A percentile compares a stretch with the other conserved stretches of the same genome.
Evolutionary conservation across 208 protist species (phyloP).

Genomic region (Cochliopodium minus): DNA sequence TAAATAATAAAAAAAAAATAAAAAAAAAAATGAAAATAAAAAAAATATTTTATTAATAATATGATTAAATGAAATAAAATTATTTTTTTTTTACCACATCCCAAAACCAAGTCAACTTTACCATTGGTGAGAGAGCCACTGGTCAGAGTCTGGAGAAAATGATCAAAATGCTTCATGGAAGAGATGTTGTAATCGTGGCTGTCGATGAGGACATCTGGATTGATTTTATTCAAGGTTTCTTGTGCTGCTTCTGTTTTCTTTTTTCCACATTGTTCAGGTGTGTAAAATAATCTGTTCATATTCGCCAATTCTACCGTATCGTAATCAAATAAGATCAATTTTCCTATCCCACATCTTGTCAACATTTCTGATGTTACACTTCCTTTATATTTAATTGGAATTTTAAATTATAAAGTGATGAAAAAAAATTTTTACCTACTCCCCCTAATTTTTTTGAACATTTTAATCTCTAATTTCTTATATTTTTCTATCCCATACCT

Average conservation of each 20-base stretch:
- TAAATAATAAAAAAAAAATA: neutral
- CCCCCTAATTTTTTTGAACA: too few species aligned
- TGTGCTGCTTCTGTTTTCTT: constrained; percentile 70
- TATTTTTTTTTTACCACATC: too few species aligned
- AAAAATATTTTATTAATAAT: neutral
- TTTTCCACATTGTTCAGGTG: constrained; percentile 75
- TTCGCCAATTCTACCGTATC: constrained; percentile 91
- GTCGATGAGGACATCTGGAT: constrained; percentile 81
- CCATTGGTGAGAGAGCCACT: neutral
- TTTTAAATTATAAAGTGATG: too few species aligned
- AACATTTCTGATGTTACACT: constrained; percentile 91
- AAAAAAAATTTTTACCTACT: constrained; percentile 13
- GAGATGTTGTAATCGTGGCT: constrained; percentile 74
- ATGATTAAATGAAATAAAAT: too few species aligned
- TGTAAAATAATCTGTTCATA: constrained; percentile 90
- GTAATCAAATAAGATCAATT: constrained; percentile 91
- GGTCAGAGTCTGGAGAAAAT: constrained; percentile 33
- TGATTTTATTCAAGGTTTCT: constrained; percentile 64
- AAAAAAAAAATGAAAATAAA: neutral
- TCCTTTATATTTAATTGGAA: too few species aligned
- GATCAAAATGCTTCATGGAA: constrained; percentile 58
- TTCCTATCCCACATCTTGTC: constrained; percentile 83
- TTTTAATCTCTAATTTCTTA: too few species aligned
- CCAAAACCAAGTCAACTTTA: constrained; percentile 1
- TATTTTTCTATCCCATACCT: too few species aligned